phyloP scores from a whole-genome alignment of 2,329 filamentous ascomycete genomes.

The Myriosclerotinia scirpicola region DNA sequence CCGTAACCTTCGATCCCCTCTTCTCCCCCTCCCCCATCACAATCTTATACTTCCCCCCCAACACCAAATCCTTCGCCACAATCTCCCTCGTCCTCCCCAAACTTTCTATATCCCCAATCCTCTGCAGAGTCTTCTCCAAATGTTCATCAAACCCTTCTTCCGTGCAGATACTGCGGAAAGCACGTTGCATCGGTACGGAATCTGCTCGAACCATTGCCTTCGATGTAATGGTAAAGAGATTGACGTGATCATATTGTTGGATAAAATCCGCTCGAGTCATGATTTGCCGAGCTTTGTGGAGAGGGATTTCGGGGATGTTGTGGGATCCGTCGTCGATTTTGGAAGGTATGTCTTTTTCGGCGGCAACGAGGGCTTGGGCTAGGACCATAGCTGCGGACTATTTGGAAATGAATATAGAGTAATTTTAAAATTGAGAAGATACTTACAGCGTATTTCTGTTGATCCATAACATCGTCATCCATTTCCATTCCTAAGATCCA shows the following conservation, averaged over 20 bases:
- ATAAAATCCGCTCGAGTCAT: constrained; percentile 98
- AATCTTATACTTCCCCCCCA: constrained; percentile 77
- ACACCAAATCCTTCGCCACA: constrained; percentile 90
- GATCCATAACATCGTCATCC: constrained; percentile 98
- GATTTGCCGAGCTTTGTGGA: constrained; percentile 82
- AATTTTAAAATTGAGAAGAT: background rate
- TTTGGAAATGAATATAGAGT: constrained; percentile 9
- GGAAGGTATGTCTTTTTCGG: constrained; percentile 51
- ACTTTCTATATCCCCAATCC: constrained; percentile 91
- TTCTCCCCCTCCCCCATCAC: constrained; percentile 36
- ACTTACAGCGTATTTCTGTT: constrained; percentile 90
- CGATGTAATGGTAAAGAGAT: constrained; percentile 92
- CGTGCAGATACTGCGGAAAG: constrained; percentile 80
- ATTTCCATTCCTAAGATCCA: constrained; percentile 73
- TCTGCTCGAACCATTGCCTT: constrained; percentile 85
- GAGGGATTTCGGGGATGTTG: constrained; percentile 69
- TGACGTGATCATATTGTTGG: constrained; percentile 85
- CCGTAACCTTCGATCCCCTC: constrained; percentile 34
- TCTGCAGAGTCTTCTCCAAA: constrained; percentile 76
- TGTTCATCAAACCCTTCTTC: constrained; percentile 77
- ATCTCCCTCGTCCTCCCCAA: constrained; percentile 91
- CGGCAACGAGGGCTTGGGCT: constrained; percentile 85
- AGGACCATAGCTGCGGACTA: constrained; percentile 91
- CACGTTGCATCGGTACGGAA: constrained; percentile 92
- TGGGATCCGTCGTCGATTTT: constrained; percentile 29